These are phyloP conservation scores for Sclerotinia subarctica DNA, from an alignment of 2,329 filamentous ascomycete genomes.

Conservation along the genomic window DNA sequence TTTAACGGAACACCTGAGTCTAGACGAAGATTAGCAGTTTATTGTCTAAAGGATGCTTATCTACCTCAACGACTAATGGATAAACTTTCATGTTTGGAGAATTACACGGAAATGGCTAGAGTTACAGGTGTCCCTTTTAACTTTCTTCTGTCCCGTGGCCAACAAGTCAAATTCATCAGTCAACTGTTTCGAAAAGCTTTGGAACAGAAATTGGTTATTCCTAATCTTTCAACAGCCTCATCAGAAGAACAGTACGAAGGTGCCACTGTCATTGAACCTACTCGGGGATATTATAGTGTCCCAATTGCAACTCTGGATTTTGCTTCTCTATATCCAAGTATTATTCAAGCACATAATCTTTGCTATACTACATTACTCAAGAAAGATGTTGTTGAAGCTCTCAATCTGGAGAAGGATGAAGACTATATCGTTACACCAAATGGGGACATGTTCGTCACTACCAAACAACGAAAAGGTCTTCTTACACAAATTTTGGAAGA, in stretches of 20 bases:
- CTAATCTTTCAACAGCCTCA: constrained; percentile 70
- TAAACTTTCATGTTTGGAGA: constrained; percentile 96
- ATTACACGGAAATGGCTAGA: constrained; percentile 99
- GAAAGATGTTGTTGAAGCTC: constrained; percentile 71
- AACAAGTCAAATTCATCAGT: constrained; percentile 97
- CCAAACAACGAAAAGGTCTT: constrained; percentile 85
- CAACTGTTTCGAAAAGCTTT: constrained; percentile 93
- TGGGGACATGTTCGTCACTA: constrained; percentile 86
- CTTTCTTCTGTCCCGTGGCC: constrained; percentile 82
- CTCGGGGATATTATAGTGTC: constrained; percentile 88
- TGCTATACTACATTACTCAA: constrained; percentile 94
- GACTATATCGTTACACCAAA: constrained; percentile 97
- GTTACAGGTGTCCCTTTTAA: constrained; percentile 99
- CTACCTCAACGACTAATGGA: constrained; percentile 92
- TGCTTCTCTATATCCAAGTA: constrained; percentile 95
- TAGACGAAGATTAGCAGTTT: constrained; percentile 82
- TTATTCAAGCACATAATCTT: constrained; percentile 97
- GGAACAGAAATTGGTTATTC: constrained; percentile 91
- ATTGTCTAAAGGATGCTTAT: constrained; percentile 97
- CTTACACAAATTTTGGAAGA: constrained; percentile 95
- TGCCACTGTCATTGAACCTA: constrained; percentile 95
- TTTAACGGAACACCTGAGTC: constrained; percentile 97
- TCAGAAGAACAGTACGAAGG: constrained; percentile 92
- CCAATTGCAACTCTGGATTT: constrained; percentile 98
- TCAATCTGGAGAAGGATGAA: constrained; percentile 77